Percentiles rank a stretch among this genome's conserved stretches.
phyloP scores from a whole-genome alignment of 1,284 basidiomycete species.

The Lignosus rhinocerotis region DNA sequence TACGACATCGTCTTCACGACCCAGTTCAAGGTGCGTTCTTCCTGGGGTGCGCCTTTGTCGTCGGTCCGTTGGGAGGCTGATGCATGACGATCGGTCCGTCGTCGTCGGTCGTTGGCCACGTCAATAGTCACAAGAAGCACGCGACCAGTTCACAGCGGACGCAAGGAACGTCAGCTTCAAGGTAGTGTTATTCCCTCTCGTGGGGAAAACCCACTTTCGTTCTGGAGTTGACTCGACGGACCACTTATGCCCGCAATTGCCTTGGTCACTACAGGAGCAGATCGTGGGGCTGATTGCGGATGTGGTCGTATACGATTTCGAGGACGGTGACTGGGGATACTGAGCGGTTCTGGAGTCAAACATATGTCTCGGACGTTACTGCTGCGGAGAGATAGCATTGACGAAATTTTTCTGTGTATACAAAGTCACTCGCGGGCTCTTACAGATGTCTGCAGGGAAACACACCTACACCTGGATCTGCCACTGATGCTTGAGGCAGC shows the following conservation, averaged over 20 bases:
- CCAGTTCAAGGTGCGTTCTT: not conserved
- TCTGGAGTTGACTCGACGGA: not conserved
- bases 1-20: slow-evolving; percentile 1
- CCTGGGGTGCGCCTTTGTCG: not conserved
- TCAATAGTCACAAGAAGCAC: not conserved
- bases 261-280: not conserved
- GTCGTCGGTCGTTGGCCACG: no score
- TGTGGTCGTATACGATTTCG: slow-evolving; percentile 1
- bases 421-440: no score
- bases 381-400: no score
- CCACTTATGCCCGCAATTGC: not conserved
- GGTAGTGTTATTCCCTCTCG: not conserved
- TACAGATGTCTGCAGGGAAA: no score
- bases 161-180: slow-evolving; percentile 1
- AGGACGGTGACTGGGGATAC: not conserved
- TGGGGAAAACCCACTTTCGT: not conserved
- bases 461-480: no score
- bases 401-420: no score
- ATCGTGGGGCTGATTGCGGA: not conserved
- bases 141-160: slow-evolving; percentile 1
- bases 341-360: not conserved
- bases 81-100: no score
- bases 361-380: not conserved
- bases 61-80: no score
- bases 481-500: no score